Percentiles rank a stretch among this genome's conserved stretches.
Evolutionary conservation across 768 basidiomycete species (phyloP).

Genomic region (Tricholoma terreum): DNA sequence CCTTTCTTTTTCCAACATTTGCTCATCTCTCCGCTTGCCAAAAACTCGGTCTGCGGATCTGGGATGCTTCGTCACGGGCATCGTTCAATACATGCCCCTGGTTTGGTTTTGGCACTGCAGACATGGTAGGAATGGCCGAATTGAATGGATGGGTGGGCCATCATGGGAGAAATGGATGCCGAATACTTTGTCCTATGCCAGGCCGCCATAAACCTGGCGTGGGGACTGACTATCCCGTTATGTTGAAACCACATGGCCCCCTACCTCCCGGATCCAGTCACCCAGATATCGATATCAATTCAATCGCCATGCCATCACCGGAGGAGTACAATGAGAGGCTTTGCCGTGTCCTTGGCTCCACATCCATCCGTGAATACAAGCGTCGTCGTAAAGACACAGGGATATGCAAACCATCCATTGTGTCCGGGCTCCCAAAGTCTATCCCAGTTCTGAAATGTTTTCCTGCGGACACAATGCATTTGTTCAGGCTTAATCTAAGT

Average conservation of each 20-base stretch:
- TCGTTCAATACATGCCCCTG: no score
- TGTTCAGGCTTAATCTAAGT: not conserved
- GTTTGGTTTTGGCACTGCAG: not conserved
- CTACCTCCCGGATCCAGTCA: no score
- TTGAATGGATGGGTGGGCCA: no score
- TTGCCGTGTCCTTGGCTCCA: not conserved
- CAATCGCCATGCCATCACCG: not conserved
- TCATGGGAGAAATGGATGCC: not conserved
- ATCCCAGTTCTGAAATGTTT: not conserved
- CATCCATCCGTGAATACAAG: not conserved
- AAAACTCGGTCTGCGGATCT: not conserved
- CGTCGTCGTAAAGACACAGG: not conserved
- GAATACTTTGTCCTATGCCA: not conserved
- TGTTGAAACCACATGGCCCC: not conserved
- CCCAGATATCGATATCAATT: not conserved
- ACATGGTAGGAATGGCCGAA: not conserved
- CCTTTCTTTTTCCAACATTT: no score
- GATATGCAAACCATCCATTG: not conserved
- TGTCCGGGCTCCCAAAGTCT: not conserved
- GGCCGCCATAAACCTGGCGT: not conserved
- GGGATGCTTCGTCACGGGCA: slow-evolving; percentile 5
- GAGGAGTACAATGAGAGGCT: not conserved
- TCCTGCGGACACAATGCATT: not conserved
- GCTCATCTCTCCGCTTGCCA: no score
- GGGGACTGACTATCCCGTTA: not conserved